phyloP scores from a whole-genome alignment of 768 basidiomycete species.

The Mycena albidolilacea region DNA sequence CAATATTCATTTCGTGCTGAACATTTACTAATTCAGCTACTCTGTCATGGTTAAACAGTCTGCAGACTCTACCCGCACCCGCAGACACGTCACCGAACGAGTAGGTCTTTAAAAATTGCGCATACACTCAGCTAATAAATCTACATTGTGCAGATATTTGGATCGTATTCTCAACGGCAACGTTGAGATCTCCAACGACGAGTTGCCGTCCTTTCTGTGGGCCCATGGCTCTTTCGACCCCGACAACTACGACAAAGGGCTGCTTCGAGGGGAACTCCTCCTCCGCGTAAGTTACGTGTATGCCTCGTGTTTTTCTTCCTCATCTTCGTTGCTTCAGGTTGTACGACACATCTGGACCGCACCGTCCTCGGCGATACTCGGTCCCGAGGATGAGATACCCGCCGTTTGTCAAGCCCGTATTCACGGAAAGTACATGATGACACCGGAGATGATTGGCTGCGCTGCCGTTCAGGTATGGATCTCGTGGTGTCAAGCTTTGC shows the following conservation, averaged over 20 bases:
- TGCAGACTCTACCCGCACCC: neutral
- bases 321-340: neutral
- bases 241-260: neutral
- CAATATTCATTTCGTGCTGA: too few species aligned
- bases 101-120: neutral
- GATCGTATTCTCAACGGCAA: neutral
- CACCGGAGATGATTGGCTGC: neutral
- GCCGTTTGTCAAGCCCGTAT: neutral
- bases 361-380: neutral
- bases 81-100: neutral
- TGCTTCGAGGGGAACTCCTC: neutral
- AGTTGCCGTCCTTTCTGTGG: neutral
- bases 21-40: too few species aligned
- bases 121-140: neutral
- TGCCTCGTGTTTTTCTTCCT: neutral
- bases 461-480: neutral
- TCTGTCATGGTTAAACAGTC: neutral
- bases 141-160: neutral
- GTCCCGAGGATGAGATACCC: neutral
- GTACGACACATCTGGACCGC: neutral
- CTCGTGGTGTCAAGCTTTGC: too few species aligned
- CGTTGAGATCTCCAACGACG: neutral
- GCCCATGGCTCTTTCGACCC: neutral
- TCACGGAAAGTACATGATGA: neutral
- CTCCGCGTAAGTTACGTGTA: neutral